These are phyloP conservation scores for Musa troglodytarum DNA, from an alignment of 176 grass and related monocot species.

Conservation along the genomic window DNA sequence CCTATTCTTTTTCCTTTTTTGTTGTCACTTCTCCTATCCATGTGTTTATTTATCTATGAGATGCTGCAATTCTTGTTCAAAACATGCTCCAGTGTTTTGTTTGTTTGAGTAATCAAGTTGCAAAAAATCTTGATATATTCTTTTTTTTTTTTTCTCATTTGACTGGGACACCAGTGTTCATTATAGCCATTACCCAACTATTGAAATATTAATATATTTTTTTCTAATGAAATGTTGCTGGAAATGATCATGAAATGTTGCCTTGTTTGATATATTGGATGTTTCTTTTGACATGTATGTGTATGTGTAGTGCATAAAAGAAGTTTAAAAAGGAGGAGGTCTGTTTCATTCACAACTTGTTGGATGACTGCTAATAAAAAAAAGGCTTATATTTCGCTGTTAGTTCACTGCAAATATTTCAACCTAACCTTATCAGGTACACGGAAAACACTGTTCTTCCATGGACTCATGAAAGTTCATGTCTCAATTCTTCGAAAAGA, in stretches of 20 bases:
- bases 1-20: not conserved
- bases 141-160: not conserved
- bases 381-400: not conserved
- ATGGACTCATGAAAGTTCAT: not conserved
- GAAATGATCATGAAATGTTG: too few species aligned
- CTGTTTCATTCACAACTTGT: too few species aligned
- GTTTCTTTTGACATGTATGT: too few species aligned
- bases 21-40: too few species aligned
- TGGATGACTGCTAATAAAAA: too few species aligned
- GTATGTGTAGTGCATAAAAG: too few species aligned
- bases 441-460: not conserved
- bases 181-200: too few species aligned
- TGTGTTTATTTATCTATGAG: too few species aligned
- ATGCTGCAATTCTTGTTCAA: not conserved
- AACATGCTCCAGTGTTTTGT: not conserved
- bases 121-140: not conserved
- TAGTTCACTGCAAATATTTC: not conserved
- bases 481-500: conserved; percentile 15
- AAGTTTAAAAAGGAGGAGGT: too few species aligned
- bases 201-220: too few species aligned
- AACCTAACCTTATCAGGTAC: not conserved
- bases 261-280: too few species aligned
- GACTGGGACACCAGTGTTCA: not conserved
- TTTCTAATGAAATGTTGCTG: too few species aligned
- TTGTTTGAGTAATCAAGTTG: not conserved